Percentiles rank a stretch among this genome's conserved stretches.
phyloP scores from a whole-genome alignment of 345 rosid species.

The Salix udensis region DNA sequence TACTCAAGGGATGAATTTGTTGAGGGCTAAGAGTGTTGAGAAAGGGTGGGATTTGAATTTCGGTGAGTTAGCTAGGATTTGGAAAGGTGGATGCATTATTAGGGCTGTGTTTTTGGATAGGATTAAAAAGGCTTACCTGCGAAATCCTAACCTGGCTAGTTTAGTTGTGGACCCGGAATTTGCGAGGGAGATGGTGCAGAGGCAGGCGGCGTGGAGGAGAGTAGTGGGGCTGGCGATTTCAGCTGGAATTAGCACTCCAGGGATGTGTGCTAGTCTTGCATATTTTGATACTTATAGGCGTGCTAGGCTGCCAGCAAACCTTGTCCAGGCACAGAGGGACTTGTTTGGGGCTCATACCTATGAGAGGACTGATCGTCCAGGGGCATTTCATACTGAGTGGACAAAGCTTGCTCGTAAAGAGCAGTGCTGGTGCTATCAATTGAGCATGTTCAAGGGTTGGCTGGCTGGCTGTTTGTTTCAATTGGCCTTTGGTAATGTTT shows the following conservation, averaged over 20 bases:
- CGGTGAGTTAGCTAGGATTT: slow-evolving; percentile 85
- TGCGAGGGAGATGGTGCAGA: slow-evolving; percentile 93
- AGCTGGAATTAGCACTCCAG: slow-evolving; percentile 92
- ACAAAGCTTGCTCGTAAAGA: slow-evolving; percentile 67
- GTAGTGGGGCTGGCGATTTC: slow-evolving; percentile 87
- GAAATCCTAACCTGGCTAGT: slow-evolving; percentile 81
- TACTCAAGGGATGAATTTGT: slow-evolving; percentile 92
- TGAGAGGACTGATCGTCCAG: slow-evolving; percentile 81
- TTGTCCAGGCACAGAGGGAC: slow-evolving; percentile 98
- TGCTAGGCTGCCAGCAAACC: slow-evolving; percentile 79
- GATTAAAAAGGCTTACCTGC: slow-evolving; percentile 92
- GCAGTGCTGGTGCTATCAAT: slow-evolving; percentile 40
- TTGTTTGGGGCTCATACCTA: slow-evolving; percentile 96
- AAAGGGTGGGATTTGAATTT: slow-evolving; percentile 82
- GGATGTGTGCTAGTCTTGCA: slow-evolving; percentile 94
- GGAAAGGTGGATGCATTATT: slow-evolving; percentile 98
- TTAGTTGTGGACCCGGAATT: slow-evolving; percentile 93
- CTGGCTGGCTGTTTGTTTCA: slow-evolving; percentile 18
- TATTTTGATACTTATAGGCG: slow-evolving; percentile 95
- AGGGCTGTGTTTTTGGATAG: slow-evolving; percentile 95
- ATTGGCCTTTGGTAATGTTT: slow-evolving; percentile 20
- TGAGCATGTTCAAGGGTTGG: slow-evolving; percentile 31
- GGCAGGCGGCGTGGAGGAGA: slow-evolving; percentile 99
- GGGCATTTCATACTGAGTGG: slow-evolving; percentile 86
- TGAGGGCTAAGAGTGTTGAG: slow-evolving; percentile 84